A percentile compares a stretch with the other conserved stretches of the same genome.
Conservation (phyloP, 148 eudicot genomes). For the Suaeda aralocaspica region DNA sequence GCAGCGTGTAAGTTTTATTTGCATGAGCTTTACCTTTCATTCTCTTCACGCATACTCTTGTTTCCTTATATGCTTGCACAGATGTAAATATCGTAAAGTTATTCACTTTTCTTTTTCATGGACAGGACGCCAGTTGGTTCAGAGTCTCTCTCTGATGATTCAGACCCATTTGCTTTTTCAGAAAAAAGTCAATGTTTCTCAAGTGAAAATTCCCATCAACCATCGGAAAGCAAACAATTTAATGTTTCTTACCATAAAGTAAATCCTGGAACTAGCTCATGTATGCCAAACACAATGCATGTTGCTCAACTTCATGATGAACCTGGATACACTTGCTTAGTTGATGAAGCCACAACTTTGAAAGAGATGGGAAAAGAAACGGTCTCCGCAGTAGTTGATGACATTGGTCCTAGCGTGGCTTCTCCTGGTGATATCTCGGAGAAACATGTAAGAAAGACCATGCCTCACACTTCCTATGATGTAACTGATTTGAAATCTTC, state of each 20-base stretch:
- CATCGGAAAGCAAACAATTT: slow-evolving; percentile 42
- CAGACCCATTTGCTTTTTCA: slow-evolving; percentile 67
- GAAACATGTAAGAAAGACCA: slow-evolving; percentile 34
- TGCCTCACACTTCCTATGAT: slow-evolving; percentile 29
- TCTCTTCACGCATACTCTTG: neutral
- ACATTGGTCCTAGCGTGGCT: slow-evolving; percentile 30
- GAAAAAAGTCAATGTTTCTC: slow-evolving; percentile 51
- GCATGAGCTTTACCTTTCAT: neutral
- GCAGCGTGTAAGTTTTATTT: neutral
- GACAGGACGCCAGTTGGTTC: slow-evolving; percentile 83
- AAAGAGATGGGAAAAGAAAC: slow-evolving; percentile 29
- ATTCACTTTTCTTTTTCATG: slow-evolving; percentile 14
- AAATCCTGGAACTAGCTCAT: slow-evolving; percentile 40
- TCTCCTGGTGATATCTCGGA: slow-evolving; percentile 30
- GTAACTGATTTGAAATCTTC: slow-evolving; percentile 25
- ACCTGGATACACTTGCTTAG: slow-evolving; percentile 52
- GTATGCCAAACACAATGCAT: slow-evolving; percentile 35
- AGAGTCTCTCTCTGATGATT: slow-evolving; percentile 71
- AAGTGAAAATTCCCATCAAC: slow-evolving; percentile 38
- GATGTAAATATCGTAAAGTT: neutral
- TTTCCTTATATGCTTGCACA: neutral
- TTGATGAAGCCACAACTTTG: slow-evolving; percentile 35
- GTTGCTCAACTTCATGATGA: slow-evolving; percentile 44
- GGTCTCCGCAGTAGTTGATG: slow-evolving; percentile 30
- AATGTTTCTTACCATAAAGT: slow-evolving; percentile 50